A percentile compares a stretch with the other conserved stretches of the same genome.
phyloP scores from a whole-genome alignment of 2,329 filamentous ascomycete genomes.

The Diaporthe sp. region DNA sequence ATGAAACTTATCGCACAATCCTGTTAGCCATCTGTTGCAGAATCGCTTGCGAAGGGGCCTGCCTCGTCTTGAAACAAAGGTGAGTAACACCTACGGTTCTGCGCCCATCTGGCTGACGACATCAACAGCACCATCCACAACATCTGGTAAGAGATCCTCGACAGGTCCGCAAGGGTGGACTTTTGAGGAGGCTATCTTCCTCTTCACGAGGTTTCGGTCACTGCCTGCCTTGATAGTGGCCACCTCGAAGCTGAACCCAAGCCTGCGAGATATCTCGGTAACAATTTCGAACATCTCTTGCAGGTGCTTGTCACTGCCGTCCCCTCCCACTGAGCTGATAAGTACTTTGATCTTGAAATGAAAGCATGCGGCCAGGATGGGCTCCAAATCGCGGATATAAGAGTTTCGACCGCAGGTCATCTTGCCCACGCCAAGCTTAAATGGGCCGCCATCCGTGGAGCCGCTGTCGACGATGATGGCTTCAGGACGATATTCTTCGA shows the following conservation, averaged over 20 bases:
- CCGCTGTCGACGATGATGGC: constrained; percentile 47
- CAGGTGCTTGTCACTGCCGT: constrained; percentile 55
- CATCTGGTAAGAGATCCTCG: not conserved
- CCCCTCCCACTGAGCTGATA: constrained; percentile 56
- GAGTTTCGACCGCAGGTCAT: constrained; percentile 36
- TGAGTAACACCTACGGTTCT: not conserved
- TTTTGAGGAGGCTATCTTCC: not conserved
- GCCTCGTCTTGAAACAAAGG: not conserved
- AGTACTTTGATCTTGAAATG: constrained; percentile 42
- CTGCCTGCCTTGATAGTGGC: not conserved
- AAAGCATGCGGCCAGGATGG: constrained; percentile 42
- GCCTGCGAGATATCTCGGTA: not conserved
- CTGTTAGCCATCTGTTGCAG: not conserved
- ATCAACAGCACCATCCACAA: not conserved
- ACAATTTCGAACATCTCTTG: constrained; percentile 8
- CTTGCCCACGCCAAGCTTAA: constrained; percentile 43
- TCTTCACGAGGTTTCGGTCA: not conserved
- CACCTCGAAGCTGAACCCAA: not conserved
- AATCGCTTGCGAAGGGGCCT: not conserved
- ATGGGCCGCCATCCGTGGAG: constrained; percentile 47
- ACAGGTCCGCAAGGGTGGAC: not conserved
- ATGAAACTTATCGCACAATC: not conserved
- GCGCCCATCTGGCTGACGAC: constrained; percentile 13
- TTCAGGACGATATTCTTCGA: not conserved
- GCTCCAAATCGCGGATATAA: constrained; percentile 42